Conservation (phyloP, 2,329 filamentous ascomycete species). For the Sclerotinia minor region DNA sequence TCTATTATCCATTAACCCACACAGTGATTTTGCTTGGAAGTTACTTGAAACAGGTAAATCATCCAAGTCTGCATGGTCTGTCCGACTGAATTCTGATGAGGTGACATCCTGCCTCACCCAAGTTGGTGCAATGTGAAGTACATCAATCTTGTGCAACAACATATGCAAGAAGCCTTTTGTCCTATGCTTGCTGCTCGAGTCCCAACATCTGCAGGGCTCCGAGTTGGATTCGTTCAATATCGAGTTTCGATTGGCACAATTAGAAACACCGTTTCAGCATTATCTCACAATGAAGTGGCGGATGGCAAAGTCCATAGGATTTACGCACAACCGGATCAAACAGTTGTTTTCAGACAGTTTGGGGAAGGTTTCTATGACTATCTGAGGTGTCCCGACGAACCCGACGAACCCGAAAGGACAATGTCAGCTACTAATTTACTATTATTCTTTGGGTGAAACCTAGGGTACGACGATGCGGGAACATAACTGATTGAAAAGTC, state of each 20-base stretch:
- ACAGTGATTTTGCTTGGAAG: not conserved
- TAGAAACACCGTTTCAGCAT: not conserved
- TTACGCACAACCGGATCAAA: not conserved
- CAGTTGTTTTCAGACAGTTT: constrained; percentile 1
- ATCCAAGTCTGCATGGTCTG: not conserved
- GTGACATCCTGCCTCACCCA: constrained; percentile 4
- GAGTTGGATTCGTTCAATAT: not conserved
- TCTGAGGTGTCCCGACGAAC: not conserved
- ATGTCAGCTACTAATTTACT: not conserved
- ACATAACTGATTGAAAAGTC: not conserved
- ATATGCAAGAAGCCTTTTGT: constrained; percentile 12
- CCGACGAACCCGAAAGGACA: not conserved
- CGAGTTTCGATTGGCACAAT: not conserved
- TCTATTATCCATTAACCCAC: not conserved
- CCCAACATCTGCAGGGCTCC: constrained; percentile 3
- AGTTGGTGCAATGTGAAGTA: not conserved
- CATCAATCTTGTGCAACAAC: not conserved
- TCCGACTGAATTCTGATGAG: not conserved
- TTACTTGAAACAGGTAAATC: not conserved
- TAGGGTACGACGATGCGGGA: constrained; percentile 17
- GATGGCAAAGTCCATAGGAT: not conserved
- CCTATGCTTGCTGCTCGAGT: constrained; percentile 8
- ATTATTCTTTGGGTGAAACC: not conserved
- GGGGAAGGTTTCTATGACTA: not conserved
- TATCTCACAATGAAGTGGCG: not conserved